phyloP scores from a whole-genome alignment of 176 grass and related monocot species.

The Bonia amplexicaulis region DNA sequence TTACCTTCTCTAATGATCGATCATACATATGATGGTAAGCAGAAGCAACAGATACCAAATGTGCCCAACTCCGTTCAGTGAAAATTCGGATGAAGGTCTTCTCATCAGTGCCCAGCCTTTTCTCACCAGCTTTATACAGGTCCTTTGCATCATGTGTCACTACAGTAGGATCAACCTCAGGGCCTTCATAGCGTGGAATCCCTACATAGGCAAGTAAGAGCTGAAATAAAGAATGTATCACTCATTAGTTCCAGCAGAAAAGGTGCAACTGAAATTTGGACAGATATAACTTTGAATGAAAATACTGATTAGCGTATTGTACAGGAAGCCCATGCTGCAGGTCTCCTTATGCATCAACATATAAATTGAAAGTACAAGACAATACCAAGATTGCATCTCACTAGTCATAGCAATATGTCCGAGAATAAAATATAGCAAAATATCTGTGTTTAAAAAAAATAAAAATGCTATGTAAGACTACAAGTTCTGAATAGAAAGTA shows the following conservation, averaged over 20 bases:
- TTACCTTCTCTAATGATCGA: slow-evolving; percentile 74
- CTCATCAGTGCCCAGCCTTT: slow-evolving; percentile 85
- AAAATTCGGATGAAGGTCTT: slow-evolving; percentile 85
- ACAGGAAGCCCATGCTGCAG: neutral
- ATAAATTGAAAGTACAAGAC: slow-evolving; percentile 3
- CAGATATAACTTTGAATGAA: neutral
- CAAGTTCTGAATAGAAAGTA: slow-evolving; percentile 15
- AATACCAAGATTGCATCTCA: neutral
- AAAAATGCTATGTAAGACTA: neutral
- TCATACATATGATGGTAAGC: slow-evolving; percentile 78
- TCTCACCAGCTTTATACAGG: slow-evolving; percentile 97
- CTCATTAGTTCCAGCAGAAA: slow-evolving; percentile 3
- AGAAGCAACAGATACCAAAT: slow-evolving; percentile 81
- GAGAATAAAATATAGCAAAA: slow-evolving; percentile 10
- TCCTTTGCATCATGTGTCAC: slow-evolving; percentile 86
- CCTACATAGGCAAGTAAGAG: slow-evolving; percentile 78
- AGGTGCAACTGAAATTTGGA: neutral
- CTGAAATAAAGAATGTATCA: slow-evolving; percentile 41
- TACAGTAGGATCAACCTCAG: slow-evolving; percentile 77
- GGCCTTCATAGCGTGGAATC: slow-evolving; percentile 75
- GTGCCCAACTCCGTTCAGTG: slow-evolving; percentile 78
- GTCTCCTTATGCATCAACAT: slow-evolving; percentile 13
- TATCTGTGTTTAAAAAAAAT: neutral
- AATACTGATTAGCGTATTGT: neutral
- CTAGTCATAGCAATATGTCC: neutral